Evolutionary conservation across 1,139 yeast species (phyloP), one percentile per base, ranked within the genome.

Genomic region (Yamadazyma mexicana): DNA sequence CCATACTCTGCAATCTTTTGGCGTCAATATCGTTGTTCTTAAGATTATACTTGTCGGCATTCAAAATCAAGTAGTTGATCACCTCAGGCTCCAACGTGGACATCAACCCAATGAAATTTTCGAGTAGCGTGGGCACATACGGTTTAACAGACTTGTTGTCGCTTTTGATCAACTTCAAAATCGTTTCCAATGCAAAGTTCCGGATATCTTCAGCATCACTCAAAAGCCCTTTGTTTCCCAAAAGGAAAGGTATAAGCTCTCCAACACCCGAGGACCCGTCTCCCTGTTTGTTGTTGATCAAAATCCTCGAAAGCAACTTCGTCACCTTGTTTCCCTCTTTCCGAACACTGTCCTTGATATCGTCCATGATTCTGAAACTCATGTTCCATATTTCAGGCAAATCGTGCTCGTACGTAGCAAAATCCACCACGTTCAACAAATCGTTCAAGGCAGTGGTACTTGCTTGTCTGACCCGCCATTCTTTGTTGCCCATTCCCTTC

Each of bases 391-490:
- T 79, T 5, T 79, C 79, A 43, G 85, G 85, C 40, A 87, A 58
- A 14, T 66, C 56, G 6, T 59, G 53, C 35, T 79, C 81, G 50
- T 84, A 86, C 8, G 59, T 64, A 10, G 73, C 79, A 31, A 79
- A 57, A 1, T 81, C 73, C 25, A 77, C 72, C 6, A 81, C 75
- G 49, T 83, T 87, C 12, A 92, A 62, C 26, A 92, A 61, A 48
- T 88, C 92, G 30, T 78, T 69, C 44, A 89, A 61, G 0, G 92
- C 98, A 2, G 79, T 61, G 0, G 94, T 73, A 59, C 95, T 82
- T 0, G 97, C 96, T 58, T 92, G 95, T 50, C 98, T 77, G 0
- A 84, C 88, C 52, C 98, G 75, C 98, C 98, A 92, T 60, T 92
- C 97, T 44, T 83, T 79, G 46, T 81, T 81, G 1, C 88, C 84